Percentiles rank a stretch among this genome's conserved stretches.
Conservation (phyloP, 1,284 basidiomycete species). For the Leccinum subatratum region DNA sequence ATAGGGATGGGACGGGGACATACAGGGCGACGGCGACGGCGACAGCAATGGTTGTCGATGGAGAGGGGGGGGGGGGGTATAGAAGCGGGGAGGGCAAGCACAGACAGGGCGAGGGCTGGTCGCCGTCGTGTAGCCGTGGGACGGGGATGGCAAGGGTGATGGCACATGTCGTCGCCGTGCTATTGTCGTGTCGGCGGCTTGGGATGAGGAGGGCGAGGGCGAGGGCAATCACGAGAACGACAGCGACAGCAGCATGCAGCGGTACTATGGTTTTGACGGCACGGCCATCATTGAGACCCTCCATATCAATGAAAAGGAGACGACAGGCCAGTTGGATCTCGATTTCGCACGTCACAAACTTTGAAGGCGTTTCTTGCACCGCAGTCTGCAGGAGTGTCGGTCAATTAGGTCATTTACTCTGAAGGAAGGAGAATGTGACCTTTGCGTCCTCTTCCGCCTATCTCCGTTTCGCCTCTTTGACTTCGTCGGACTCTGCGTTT, state of each 20-base stretch:
- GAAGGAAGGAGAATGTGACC: slow-evolving; percentile 31
- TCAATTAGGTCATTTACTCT: slow-evolving; percentile 5
- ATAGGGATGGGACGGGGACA: no score
- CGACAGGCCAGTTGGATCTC: slow-evolving; percentile 80
- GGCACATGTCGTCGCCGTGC: no score
- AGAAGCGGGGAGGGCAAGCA: no score
- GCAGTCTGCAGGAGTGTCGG: slow-evolving; percentile 46
- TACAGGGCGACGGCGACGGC: no score
- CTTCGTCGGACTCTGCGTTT: slow-evolving; percentile 78
- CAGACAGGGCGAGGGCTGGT: no score
- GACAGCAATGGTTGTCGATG: no score
- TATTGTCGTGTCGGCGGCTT: no score
- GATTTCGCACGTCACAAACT: slow-evolving; percentile 75
- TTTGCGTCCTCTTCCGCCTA: slow-evolving; percentile 78
- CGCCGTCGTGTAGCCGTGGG: no score
- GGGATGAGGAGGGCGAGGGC: no score
- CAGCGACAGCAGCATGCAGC: slow-evolving; percentile 26
- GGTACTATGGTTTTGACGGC: slow-evolving; percentile 96
- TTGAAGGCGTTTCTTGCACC: slow-evolving; percentile 82
- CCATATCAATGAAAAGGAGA: slow-evolving; percentile 89
- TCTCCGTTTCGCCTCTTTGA: slow-evolving; percentile 67
- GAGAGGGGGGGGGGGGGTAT: no score
- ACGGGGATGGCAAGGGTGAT: no score
- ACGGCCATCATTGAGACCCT: slow-evolving; percentile 92
- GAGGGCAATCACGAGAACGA: no score